A percentile compares a stretch with the other conserved stretches of the same genome.
Conservation (phyloP, 768 basidiomycete genomes). For the Hericium rajendrae region DNA sequence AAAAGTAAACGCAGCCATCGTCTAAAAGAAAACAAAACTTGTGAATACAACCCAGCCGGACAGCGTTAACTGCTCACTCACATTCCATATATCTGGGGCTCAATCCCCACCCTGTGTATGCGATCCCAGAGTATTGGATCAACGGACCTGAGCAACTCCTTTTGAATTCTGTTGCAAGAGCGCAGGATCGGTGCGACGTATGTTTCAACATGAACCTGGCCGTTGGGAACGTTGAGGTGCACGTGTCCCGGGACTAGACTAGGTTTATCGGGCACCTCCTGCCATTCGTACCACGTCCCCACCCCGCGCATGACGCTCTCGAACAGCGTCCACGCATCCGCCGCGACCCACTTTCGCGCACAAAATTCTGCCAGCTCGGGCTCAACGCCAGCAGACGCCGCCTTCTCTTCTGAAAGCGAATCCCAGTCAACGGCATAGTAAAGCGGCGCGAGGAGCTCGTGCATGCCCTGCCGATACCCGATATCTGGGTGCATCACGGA, state of each 20-base stretch:
- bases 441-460: constrained; percentile 85
- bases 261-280: constrained; percentile 18
- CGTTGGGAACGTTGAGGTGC: constrained; percentile 35
- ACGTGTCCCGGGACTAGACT: constrained; percentile 34
- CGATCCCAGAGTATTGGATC: constrained; percentile 74
- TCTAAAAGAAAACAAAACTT: constrained; percentile 28
- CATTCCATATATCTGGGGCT: constrained; percentile 97
- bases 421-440: constrained; percentile 81
- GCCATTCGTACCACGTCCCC: constrained; percentile 63
- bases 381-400: constrained; percentile 19
- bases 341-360: constrained; percentile 59
- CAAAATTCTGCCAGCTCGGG: constrained; percentile 48
- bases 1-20: constrained; percentile 93
- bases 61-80: constrained; percentile 30
- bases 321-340: constrained; percentile 86
- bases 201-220: constrained; percentile 40
- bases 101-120: constrained; percentile 74
- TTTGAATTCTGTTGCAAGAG: constrained; percentile 75
- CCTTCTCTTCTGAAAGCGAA: constrained; percentile 40
- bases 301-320: constrained; percentile 66
- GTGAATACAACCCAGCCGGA: background rate
- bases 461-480: constrained; percentile 98
- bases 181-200: constrained; percentile 81
- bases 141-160: constrained; percentile 55
- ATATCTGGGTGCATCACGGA: constrained; percentile 69